A percentile compares a stretch with the other conserved stretches of the same genome.
Conservation (phyloP, 1,284 basidiomycete genomes). For the Apiotrichum gamsii region DNA sequence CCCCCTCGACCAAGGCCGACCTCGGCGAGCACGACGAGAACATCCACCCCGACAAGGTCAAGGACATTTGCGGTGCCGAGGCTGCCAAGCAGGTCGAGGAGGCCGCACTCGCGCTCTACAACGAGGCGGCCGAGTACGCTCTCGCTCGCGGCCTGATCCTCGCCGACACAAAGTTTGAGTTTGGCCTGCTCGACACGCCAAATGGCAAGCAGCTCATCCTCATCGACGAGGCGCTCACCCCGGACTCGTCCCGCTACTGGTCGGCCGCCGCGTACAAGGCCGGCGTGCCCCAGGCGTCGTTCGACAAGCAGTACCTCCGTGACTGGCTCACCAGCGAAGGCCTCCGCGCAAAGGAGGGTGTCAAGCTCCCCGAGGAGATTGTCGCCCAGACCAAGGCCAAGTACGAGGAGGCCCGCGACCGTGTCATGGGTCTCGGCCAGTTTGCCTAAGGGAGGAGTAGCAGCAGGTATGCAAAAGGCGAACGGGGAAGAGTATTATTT, state of each 20-base stretch:
- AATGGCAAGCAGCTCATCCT: slow-evolving; percentile 62
- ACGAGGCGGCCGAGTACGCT: slow-evolving; percentile 71
- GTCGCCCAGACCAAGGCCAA: slow-evolving; percentile 67
- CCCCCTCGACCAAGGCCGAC: slow-evolving; percentile 95
- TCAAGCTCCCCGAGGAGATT: slow-evolving; percentile 66
- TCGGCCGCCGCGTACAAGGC: slow-evolving; percentile 65
- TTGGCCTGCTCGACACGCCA: slow-evolving; percentile 57
- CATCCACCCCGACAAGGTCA: slow-evolving; percentile 76
- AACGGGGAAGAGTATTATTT: background rate
- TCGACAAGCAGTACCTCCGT: slow-evolving; percentile 94
- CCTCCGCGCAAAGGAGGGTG: slow-evolving; percentile 69
- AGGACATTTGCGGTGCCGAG: slow-evolving; percentile 48
- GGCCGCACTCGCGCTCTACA: slow-evolving; percentile 46
- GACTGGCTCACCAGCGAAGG: slow-evolving; percentile 75
- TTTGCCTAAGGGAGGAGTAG: slow-evolving; percentile 12
- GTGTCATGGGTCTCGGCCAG: slow-evolving; percentile 54
- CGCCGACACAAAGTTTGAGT: slow-evolving; percentile 91
- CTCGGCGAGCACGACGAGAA: slow-evolving; percentile 95
- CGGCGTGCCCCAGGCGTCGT: slow-evolving; percentile 76
- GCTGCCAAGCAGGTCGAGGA: slow-evolving; percentile 44
- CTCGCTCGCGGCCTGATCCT: slow-evolving; percentile 79
- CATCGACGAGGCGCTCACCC: slow-evolving; percentile 92
- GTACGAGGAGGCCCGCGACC: slow-evolving; percentile 69
- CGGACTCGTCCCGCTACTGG: slow-evolving; percentile 98
- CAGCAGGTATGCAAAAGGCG: too few relatives aligned